Conservation (phyloP, 495 filamentous ascomycete species). For the Penicillium herquei region DNA sequence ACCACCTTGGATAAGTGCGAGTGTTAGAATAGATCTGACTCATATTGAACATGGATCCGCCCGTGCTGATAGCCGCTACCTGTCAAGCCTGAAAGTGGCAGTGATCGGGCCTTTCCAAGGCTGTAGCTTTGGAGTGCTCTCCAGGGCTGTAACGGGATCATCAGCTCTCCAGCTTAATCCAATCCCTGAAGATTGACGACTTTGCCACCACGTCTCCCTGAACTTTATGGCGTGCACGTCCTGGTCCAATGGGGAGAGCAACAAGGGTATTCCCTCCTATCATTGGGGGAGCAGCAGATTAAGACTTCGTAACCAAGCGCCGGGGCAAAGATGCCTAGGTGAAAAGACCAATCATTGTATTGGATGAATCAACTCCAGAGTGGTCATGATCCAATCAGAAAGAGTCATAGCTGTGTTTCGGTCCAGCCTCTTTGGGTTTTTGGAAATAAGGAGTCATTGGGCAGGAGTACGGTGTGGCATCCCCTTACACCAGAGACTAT, state of each 20-base stretch:
- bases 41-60: neutral
- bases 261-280: neutral
- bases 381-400: conserved; percentile 1
- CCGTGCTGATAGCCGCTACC: neutral
- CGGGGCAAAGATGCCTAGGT: neutral
- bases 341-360: conserved; percentile 1
- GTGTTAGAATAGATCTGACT: neutral
- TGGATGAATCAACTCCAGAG: neutral
- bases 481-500: too few relatives aligned
- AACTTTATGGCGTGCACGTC: neutral
- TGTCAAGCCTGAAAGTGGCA: neutral
- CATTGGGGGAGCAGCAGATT: neutral
- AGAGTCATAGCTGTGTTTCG: neutral
- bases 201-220: neutral
- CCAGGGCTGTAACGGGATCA: neutral
- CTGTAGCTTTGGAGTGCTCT: too few relatives aligned
- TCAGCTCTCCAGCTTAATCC: neutral
- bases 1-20: neutral
- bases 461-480: too few relatives aligned
- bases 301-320: conserved; percentile 4
- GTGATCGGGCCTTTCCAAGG: neutral
- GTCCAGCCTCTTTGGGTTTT: conserved; percentile 1
- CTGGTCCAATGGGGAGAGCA: neutral
- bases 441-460: too few relatives aligned
- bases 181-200: neutral